Base-by-base conservation (phyloP, 768 basidiomycete genomes). In the Suillus tomentosus region DNA sequence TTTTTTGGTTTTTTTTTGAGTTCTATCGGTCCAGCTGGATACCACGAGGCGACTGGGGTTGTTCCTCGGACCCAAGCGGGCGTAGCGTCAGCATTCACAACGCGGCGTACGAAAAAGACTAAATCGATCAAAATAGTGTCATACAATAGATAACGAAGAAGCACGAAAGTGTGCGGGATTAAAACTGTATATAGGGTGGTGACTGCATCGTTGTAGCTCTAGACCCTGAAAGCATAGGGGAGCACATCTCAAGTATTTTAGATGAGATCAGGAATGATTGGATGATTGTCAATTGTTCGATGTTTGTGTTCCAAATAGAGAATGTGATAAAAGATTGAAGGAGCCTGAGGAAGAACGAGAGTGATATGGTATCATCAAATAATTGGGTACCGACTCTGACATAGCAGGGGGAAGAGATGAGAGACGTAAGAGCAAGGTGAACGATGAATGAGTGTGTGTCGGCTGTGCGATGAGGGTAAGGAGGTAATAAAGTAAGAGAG, bases 41-140 rank as follows among this genome's bases (percentile, higher is more conserved):
- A 76, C 95, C 95, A 56, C 89, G 94, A 70, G 91, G 89, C 62
- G 96, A 98, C 76, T 99, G 96, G 96, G 96, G 96, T 62, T 97
- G 96, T 73, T 82, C 92, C 3, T 79, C 93, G 37, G 97, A 99
- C 76, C 97, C 97, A 37, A 95, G 94, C 67, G 97, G 97, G 37
- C 84, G 97, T 58, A 95, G 93, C 67, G 96, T 99, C 73, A 90
- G 86, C 77, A 98, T 99, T 71, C 97, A 99, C 83, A 93, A 90
- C 70, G 88, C 94, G 57, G 96, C 97, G 14, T 97, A 98, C 75
- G 77, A 79, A 31, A 48, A 53, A 54, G 43, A 66, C 27, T 65
- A 64, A 24, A 34, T 65, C 34, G 43, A 65, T 48, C 64, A 64
- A 64, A 64, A 37, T 42, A 24, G 57, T 27, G 11, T 42, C 40